These are phyloP conservation scores for Abortiporus biennis DNA, from an alignment of 1,284 basidiomycete species.

Conservation along the genomic window DNA sequence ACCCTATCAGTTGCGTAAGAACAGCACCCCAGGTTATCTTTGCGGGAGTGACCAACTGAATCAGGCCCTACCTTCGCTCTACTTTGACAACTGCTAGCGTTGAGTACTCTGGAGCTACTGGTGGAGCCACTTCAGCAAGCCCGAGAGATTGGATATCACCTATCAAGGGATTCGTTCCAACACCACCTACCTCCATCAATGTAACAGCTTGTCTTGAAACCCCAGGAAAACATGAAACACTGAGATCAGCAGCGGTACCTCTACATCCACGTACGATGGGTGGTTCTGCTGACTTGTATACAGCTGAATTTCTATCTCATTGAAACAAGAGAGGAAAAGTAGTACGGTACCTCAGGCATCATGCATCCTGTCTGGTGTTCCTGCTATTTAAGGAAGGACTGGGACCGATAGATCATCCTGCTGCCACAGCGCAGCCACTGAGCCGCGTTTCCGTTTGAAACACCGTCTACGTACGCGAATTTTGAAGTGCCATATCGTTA, in stretches of 20 bases:
- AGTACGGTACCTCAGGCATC: too few species aligned
- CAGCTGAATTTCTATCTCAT: too few species aligned
- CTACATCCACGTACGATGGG: constrained; percentile 54
- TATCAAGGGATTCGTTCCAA: constrained; percentile 41
- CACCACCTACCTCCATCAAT: constrained; percentile 37
- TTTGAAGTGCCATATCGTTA: too few species aligned
- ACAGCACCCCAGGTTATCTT: constrained; percentile 43
- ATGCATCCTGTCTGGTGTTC: too few species aligned
- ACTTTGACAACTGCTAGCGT: constrained; percentile 18
- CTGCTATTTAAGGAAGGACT: too few species aligned
- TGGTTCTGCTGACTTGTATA: too few species aligned
- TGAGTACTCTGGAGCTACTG: constrained; percentile 43
- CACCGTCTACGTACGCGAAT: too few species aligned
- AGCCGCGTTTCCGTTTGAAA: too few species aligned
- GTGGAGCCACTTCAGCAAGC: too few species aligned
- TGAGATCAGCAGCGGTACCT: constrained; percentile 50
- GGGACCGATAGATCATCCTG: too few species aligned
- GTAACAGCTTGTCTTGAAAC: constrained; percentile 46
- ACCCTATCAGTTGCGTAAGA: constrained; percentile 50
- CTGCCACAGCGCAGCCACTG: too few species aligned
- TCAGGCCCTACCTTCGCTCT: constrained; percentile 46
- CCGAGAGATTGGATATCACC: constrained; percentile 46
- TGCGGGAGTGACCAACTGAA: constrained; percentile 45
- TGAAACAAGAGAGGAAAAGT: too few species aligned
- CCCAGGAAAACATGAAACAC: constrained; percentile 42